These are phyloP conservation scores for Apiospora koreana DNA, from an alignment of 2,329 filamentous ascomycete genomes.

Conservation along the genomic window DNA sequence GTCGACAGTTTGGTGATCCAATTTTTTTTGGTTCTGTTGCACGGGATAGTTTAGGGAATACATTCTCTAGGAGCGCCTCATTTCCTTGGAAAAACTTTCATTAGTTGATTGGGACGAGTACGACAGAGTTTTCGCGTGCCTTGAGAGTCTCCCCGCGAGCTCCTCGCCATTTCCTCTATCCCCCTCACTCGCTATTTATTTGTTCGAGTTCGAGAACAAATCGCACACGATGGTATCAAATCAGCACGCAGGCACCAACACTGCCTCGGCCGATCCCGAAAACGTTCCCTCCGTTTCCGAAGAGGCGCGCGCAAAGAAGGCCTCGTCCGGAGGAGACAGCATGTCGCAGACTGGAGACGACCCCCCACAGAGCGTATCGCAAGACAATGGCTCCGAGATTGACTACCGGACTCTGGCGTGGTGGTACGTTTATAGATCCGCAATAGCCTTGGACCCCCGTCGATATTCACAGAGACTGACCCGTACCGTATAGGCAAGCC, in stretches of 20 bases:
- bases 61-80: not conserved
- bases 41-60: not conserved
- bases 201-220: not conserved
- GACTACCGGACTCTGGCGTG: conserved; percentile 40
- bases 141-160: not conserved
- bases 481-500: conserved; percentile 39
- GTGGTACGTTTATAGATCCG: conserved; percentile 32
- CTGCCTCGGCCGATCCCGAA: not conserved
- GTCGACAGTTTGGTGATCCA: conserved; percentile 5
- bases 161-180: not conserved
- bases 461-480: not conserved
- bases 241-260: not conserved
- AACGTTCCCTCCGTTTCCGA: not conserved
- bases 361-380: conserved; percentile 15
- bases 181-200: not conserved
- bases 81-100: not conserved
- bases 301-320: conserved; percentile 1
- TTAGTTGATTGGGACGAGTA: not conserved
- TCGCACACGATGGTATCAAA: not conserved
- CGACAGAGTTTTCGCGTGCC: not conserved
- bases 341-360: not conserved
- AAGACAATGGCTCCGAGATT: conserved; percentile 25
- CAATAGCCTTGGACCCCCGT: not conserved
- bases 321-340: not conserved
- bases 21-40: not conserved